Evolutionary conservation across 805 yeast genomes (phyloP).

Genomic region (Yarrowia deformans): DNA sequence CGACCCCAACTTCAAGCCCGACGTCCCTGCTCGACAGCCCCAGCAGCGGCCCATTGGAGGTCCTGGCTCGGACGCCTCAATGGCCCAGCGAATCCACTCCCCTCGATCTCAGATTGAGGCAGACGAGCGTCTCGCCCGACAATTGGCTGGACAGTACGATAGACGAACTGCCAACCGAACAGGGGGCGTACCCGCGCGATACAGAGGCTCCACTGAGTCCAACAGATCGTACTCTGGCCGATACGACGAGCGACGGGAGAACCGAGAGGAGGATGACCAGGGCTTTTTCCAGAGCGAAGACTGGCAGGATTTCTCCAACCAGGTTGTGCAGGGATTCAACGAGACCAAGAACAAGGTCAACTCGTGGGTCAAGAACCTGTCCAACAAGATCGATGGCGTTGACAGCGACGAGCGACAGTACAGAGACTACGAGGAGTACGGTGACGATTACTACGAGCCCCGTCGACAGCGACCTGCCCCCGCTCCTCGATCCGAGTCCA

Average conservation of each 20-base stretch:
- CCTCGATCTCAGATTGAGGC: conserved; percentile 59
- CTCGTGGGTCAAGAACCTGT: conserved; percentile 76
- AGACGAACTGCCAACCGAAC: conserved; percentile 38
- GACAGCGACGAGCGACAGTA: conserved; percentile 40
- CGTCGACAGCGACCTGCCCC: conserved; percentile 41
- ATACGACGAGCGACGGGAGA: conserved; percentile 44
- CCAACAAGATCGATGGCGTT: conserved; percentile 59
- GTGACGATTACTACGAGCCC: conserved; percentile 27
- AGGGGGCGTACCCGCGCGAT: conserved; percentile 31
- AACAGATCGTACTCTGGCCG: conserved; percentile 45
- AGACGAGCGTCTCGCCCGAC: conserved; percentile 85
- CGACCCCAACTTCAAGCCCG: conserved; percentile 55
- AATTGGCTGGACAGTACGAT: conserved; percentile 59
- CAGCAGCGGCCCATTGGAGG: conserved; percentile 43
- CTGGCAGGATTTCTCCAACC: conserved; percentile 64
- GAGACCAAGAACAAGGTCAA: conserved; percentile 80
- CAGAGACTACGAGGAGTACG: conserved; percentile 42
- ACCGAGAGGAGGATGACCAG: conserved; percentile 43
- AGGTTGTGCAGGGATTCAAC: conserved; percentile 75
- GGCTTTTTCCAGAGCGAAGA: conserved; percentile 52
- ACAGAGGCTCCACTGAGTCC: conserved; percentile 36
- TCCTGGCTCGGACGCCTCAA: conserved; percentile 43
- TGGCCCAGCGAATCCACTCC: conserved; percentile 48
- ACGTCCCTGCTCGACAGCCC: conserved; percentile 48
- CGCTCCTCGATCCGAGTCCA: conserved; percentile 31